A percentile compares a stretch with the other conserved stretches of the same genome.
Evolutionary conservation across 257 asterid species (phyloP).

Genomic region (Fraxinus pennsylvanica): DNA sequence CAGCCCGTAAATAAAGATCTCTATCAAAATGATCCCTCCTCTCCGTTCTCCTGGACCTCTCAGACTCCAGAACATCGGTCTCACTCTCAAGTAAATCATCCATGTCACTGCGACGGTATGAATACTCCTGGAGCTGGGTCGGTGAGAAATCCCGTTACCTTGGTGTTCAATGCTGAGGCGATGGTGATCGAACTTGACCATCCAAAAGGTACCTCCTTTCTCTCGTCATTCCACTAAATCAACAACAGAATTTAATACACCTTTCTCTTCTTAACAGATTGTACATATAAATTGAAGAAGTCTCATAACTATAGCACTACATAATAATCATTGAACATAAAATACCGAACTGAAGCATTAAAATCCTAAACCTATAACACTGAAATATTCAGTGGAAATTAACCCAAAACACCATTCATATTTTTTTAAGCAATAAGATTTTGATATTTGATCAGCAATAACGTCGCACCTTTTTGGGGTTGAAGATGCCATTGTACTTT

Average conservation of each 20-base stretch:
- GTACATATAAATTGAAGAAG: conserved; percentile 20
- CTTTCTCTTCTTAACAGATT: conserved; percentile 14
- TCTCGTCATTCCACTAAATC: conserved; percentile 35
- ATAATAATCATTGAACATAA: not conserved
- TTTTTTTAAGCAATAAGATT: not conserved
- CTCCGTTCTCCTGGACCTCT: conserved; percentile 34
- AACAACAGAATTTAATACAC: conserved; percentile 7
- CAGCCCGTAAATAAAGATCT: not conserved
- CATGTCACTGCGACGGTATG: conserved; percentile 23
- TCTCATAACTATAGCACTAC: conserved; percentile 1
- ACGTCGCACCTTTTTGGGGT: not conserved
- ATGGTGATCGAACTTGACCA: conserved; percentile 35
- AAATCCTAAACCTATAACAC: conserved; percentile 25
- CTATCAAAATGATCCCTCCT: conserved; percentile 6
- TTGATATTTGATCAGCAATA: not conserved
- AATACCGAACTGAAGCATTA: not conserved
- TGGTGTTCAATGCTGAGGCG: conserved; percentile 33
- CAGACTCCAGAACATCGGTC: conserved; percentile 23
- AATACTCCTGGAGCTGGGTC: conserved; percentile 28
- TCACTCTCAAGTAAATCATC: conserved; percentile 18
- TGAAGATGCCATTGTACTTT: not conserved
- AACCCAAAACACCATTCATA: not conserved
- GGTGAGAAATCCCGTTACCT: conserved; percentile 28
- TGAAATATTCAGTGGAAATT: not conserved
- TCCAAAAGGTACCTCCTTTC: conserved; percentile 40